Base-by-base conservation (phyloP, 106 monocot species). In the Allium sativum region DNA sequence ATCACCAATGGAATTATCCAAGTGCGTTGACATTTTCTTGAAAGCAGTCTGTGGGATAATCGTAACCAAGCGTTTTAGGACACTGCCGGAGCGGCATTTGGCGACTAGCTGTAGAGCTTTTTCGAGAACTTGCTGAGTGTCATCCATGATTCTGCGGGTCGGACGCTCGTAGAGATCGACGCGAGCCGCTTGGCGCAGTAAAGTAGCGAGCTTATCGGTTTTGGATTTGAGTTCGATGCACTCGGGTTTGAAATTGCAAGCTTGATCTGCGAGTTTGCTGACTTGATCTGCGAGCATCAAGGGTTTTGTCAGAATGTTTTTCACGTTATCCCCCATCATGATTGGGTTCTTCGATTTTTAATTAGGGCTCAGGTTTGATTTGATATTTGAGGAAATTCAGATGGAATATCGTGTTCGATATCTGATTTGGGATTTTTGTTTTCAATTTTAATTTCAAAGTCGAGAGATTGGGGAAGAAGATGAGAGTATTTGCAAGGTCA, bases 81-180 rank as follows among this genome's bases (percentile, higher is more conserved):
- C 22, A 13, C 80, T 67, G 42, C 12, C 20, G 62, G 20, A 11
- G 40, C 87, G 79, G 79, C 82, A 82, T 61, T 80, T 80, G 66
- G 63, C 12, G 18, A 80, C 83, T 44, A 88, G 62, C 15, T 65
- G 21, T 19, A 68, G 69, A 21, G 83, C 83, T 68, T 83, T 83
- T 12, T 78, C 88, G 9, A 88, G 83, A 55, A 70, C 83, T 44
- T 70, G 80, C 62, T 70, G 77, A 15, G 82, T 88, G 58, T 88
- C 83, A 62, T 77, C 77, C 88, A 83, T 83, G 62, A 88, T 88
- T 15, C 88, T 76, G 45, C 83, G 83, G 16, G 88, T 71, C 18
- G 88, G 83, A 6, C 88, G 77, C 77, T 88, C 88, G 69, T 82
- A 88, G 58, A 83, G 83, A 15, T 88, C 88, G 12, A 73, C 66